Base-by-base conservation (phyloP, 2,329 filamentous ascomycete species). In the Albophoma yamanashiensis region DNA sequence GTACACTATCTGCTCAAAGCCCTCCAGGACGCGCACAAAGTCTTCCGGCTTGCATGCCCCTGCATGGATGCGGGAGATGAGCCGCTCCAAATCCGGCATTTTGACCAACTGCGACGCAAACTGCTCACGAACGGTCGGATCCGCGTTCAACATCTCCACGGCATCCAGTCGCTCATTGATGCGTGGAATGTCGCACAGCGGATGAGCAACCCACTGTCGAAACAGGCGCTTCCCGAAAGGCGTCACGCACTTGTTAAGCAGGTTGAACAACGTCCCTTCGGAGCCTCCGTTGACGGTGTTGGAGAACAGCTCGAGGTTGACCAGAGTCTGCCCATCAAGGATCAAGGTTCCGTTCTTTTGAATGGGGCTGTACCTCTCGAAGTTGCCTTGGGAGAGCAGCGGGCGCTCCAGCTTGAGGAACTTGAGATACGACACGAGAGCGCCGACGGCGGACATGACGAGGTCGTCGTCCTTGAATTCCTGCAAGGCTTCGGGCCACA, bases 1-100 rank as follows among this genome's bases (percentile, higher is more conserved):
- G 71, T 96, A 94, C 64, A 97, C 92, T 55, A 99, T 97, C 74
- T 97, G 93, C 76, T 97, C 94, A 67, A 97, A 99, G 0, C 94
- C 94, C 72, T 97, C 92, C 0, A 99, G 79, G 0, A 97, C 93
- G 56, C 87, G 89, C 55, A 97, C 86, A 71, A 99, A 99, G 70
- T 99, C 94, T 60, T 94, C 89, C 0, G 92, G 84, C 69, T 87
- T 91, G 76, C 92, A 97, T n/a, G 86, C 86, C 0, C 91, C 90
- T 0, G 94, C 94, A 68, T 99, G 94, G 14, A 99, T 89, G 11
- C 94, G 88, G 34, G 94, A 99, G 59, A 97, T 95, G 55, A 97
- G 82, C 45, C 94, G 84, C 73, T 99, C 94, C 14, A 99, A 80
- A 72, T 99, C 94, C 2, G 94, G 94, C 80, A 99, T 88, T 74